These are phyloP conservation scores for Euryodendron excelsum DNA, from an alignment of 148 eudicot genomes.

Conservation along the genomic window DNA sequence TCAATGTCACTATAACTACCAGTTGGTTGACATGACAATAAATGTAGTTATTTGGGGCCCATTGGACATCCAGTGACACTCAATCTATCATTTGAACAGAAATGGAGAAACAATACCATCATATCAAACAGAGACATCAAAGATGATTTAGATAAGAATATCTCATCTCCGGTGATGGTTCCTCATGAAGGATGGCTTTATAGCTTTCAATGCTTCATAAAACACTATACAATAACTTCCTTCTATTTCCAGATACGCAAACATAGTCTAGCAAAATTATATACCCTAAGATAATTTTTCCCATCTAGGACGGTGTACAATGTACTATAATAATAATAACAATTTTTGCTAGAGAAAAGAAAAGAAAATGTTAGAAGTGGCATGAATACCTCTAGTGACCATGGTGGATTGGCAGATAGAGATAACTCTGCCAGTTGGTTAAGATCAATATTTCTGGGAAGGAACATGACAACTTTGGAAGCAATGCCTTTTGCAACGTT, in stretches of 20 bases:
- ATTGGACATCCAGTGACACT: background rate
- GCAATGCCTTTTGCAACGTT: conserved; percentile 51
- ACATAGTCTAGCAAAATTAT: background rate
- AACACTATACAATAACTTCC: background rate
- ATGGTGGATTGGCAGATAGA: conserved; percentile 63
- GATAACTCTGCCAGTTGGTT: conserved; percentile 76
- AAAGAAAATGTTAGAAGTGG: background rate
- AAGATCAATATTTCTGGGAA: conserved; percentile 80
- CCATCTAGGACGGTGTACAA: too few species aligned
- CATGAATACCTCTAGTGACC: conserved; percentile 86
- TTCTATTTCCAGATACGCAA: background rate
- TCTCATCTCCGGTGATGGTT: background rate
- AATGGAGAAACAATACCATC: background rate
- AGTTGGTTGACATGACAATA: background rate
- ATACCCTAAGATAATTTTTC: background rate
- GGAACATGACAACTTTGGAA: conserved; percentile 75
- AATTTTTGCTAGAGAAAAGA: background rate
- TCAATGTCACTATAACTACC: background rate
- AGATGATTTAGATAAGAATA: background rate
- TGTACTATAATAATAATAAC: background rate
- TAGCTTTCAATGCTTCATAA: too few species aligned
- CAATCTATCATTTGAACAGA: background rate
- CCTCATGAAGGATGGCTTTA: too few species aligned
- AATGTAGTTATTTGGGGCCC: background rate
- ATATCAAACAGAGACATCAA: background rate